phyloP scores from a whole-genome alignment of 2,329 filamentous ascomycete genomes.

The Phialemoniopsis sp. region DNA sequence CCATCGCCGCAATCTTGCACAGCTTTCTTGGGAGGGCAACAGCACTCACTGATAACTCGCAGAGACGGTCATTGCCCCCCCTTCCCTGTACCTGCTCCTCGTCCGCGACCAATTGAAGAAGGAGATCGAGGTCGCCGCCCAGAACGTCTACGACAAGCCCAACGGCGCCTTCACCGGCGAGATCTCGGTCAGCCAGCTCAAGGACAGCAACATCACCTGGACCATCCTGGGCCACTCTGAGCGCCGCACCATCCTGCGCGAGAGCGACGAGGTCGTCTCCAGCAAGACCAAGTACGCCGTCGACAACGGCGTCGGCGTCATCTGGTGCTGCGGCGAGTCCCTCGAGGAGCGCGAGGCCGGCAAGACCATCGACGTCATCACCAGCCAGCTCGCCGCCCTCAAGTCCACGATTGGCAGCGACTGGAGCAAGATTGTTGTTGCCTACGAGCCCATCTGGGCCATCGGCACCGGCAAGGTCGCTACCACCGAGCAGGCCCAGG shows the following conservation, averaged over 20 bases:
- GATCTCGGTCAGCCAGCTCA: conserved; percentile 87
- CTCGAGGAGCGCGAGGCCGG: conserved; percentile 85
- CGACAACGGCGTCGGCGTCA: conserved; percentile 82
- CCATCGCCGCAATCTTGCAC: no score
- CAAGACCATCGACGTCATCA: conserved; percentile 84
- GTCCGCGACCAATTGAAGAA: conserved; percentile 73
- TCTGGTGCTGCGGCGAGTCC: conserved; percentile 96
- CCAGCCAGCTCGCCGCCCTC: conserved; percentile 75
- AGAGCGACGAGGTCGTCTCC: conserved; percentile 81
- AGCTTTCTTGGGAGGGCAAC: no score
- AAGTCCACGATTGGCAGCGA: conserved; percentile 67
- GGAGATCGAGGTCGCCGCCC: conserved; percentile 81
- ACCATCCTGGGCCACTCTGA: conserved; percentile 92
- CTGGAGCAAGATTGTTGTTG: conserved; percentile 93
- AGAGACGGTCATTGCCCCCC: conserved; percentile 95
- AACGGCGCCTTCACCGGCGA: conserved; percentile 97
- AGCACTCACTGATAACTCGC: no score
- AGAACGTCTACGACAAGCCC: conserved; percentile 96
- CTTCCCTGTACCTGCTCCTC: conserved; percentile 84
- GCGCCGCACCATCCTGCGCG: conserved; percentile 83
- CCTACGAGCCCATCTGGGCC: conserved; percentile 99
- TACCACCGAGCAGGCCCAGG: conserved; percentile 84
- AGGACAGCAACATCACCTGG: conserved; percentile 87
- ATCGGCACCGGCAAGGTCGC: conserved; percentile 93
- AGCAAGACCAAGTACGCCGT: conserved; percentile 92